Conservation (phyloP, 2,329 filamentous ascomycete genomes). For the Neofusicoccum parvum region DNA sequence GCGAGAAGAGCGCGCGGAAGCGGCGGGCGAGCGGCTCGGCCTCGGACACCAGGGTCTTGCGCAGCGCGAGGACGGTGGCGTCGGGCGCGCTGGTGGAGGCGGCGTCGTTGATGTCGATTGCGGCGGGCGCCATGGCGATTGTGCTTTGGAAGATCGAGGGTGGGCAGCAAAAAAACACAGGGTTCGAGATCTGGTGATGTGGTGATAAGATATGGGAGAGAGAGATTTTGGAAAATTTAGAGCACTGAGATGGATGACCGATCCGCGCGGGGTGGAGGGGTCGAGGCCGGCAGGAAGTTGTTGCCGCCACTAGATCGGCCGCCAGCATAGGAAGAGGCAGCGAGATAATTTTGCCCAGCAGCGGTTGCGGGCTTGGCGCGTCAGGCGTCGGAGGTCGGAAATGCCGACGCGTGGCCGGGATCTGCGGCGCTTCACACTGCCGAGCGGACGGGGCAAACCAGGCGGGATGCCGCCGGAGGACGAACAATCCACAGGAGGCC, state of each 20-base stretch:
- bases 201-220: constrained; percentile 9
- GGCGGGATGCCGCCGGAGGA: constrained; percentile 1
- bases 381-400: not conserved
- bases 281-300: not conserved
- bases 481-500: constrained; percentile 4
- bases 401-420: not conserved
- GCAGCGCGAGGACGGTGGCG: constrained; percentile 63
- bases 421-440: constrained; percentile 5
- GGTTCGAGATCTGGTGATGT: constrained; percentile 10
- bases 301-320: not conserved
- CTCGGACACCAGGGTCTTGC: constrained; percentile 79
- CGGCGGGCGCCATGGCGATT: constrained; percentile 10
- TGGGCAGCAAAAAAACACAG: not conserved
- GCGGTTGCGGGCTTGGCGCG: constrained; percentile 9
- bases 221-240: constrained; percentile 20
- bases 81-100: constrained; percentile 24
- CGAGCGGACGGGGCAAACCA: not conserved
- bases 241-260: constrained; percentile 18
- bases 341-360: not conserved
- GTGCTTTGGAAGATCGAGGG: not conserved
- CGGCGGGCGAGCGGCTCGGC: constrained; percentile 79
- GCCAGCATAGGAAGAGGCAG: not conserved
- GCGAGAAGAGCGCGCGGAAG: constrained; percentile 95
- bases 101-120: not conserved
- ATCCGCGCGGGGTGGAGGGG: constrained; percentile 20